Percentiles rank a stretch among this genome's conserved stretches.
phyloP scores from a whole-genome alignment of 192 early-diverging fungal species.

The Coemansia sp. region DNA sequence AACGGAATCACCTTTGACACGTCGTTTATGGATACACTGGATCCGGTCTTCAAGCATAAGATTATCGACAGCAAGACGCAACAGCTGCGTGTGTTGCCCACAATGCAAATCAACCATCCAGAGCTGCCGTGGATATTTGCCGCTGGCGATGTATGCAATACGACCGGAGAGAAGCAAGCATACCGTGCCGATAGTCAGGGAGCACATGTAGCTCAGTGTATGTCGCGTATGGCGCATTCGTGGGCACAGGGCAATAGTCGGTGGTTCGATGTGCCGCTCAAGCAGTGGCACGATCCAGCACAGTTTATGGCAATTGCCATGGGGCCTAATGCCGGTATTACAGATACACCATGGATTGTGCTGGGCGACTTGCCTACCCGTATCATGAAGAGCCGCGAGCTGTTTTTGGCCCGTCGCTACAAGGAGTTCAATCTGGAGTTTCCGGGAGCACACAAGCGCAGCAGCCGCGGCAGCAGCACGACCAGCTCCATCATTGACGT shows the following conservation, averaged over 20 bases:
- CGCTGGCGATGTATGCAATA: slow-evolving; percentile 64
- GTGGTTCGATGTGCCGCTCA: slow-evolving; percentile 48
- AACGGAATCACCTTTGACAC: slow-evolving; percentile 75
- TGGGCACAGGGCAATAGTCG: slow-evolving; percentile 39
- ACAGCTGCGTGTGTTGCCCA: slow-evolving; percentile 66
- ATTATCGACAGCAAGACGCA: slow-evolving; percentile 56
- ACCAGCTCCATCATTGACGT: not conserved
- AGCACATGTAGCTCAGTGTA: slow-evolving; percentile 46
- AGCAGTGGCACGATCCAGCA: slow-evolving; percentile 51
- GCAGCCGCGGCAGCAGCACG: not conserved
- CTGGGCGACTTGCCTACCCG: slow-evolving; percentile 52
- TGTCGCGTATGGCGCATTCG: slow-evolving; percentile 49
- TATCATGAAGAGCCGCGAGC: slow-evolving; percentile 52
- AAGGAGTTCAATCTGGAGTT: slow-evolving; percentile 51
- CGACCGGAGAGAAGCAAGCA: slow-evolving; percentile 49
- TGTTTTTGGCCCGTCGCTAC: slow-evolving; percentile 52
- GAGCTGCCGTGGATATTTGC: slow-evolving; percentile 71
- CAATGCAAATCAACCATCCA: slow-evolving; percentile 69
- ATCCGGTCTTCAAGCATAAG: slow-evolving; percentile 44
- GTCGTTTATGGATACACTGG: slow-evolving; percentile 56
- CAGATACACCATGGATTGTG: slow-evolving; percentile 55
- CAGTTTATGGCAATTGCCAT: slow-evolving; percentile 52
- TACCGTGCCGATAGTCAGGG: slow-evolving; percentile 51
- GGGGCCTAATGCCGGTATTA: slow-evolving; percentile 44
- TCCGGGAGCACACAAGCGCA: slow-evolving; percentile 27